Percentiles rank a stretch among this genome's conserved stretches.
These are phyloP conservation scores for Vitellaria paradoxa DNA, from an alignment of 179 eudicot species.

Conservation along the genomic window DNA sequence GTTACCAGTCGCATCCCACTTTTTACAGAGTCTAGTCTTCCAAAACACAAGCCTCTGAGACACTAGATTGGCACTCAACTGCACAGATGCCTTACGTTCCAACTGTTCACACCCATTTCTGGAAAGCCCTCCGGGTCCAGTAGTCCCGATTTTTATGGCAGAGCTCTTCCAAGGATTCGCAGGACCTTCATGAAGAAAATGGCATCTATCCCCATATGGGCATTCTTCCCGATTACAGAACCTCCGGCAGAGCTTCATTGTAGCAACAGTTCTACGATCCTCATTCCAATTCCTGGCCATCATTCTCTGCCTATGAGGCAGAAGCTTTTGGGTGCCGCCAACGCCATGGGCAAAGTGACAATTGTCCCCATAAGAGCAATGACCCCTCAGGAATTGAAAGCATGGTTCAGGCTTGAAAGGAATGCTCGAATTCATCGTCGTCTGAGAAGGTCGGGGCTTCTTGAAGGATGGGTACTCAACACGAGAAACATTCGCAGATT, in stretches of 20 bases:
- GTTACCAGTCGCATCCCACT: conserved; percentile 50
- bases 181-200: conserved; percentile 16
- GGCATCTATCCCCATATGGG: conserved; percentile 21
- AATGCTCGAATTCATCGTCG: conserved; percentile 9
- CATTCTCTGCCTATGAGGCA: background rate
- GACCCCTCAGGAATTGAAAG: conserved; percentile 12
- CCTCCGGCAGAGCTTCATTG: conserved; percentile 11
- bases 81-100: background rate
- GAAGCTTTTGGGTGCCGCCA: conserved; percentile 13
- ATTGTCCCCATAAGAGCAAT: conserved; percentile 18
- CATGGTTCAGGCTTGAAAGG: conserved; percentile 11
- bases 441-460: conserved; percentile 33
- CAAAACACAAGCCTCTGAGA: conserved; percentile 45
- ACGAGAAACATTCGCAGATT: background rate
- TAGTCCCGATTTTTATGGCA: conserved; percentile 38
- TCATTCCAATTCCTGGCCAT: conserved; percentile 39
- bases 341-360: conserved; percentile 18
- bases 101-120: conserved; percentile 10
- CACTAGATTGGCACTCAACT: background rate
- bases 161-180: conserved; percentile 24
- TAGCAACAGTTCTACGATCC: conserved; percentile 26
- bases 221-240: conserved; percentile 12
- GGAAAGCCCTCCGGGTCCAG: conserved; percentile 26
- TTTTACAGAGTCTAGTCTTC: conserved; percentile 60
- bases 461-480: conserved; percentile 38